Evolutionary conservation across 306 rosid species (phyloP).

Genomic region (Ceratonia siliqua): DNA sequence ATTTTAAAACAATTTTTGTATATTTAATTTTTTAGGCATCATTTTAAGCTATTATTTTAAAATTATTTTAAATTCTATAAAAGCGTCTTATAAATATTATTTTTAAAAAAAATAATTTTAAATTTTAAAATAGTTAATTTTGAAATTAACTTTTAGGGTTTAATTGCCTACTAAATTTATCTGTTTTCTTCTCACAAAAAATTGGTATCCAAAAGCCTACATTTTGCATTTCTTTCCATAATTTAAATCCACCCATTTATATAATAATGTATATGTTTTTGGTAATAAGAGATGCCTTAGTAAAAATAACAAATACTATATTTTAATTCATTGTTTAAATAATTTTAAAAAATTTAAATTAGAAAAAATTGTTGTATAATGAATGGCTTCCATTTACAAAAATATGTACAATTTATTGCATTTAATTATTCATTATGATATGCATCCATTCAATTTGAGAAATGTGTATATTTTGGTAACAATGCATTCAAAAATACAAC

Average conservation of each 20-base stretch:
- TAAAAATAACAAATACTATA: neutral
- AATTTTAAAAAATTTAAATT: neutral
- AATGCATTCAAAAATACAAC: neutral
- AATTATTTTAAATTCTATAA: too few species aligned
- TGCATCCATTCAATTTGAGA: neutral
- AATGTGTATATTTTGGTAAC: neutral
- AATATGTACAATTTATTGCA: neutral
- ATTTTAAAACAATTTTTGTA: too few species aligned
- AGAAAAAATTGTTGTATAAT: neutral
- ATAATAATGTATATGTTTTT: neutral
- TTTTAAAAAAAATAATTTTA: too few species aligned
- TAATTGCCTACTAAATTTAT: too few species aligned
- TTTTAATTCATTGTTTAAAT: neutral
- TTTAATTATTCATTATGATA: neutral
- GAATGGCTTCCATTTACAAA: neutral
- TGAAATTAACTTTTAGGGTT: too few species aligned
- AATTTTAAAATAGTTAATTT: too few species aligned
- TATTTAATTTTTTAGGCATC: too few species aligned
- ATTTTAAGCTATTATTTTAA: too few species aligned
- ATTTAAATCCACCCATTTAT: neutral
- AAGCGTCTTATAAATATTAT: too few species aligned
- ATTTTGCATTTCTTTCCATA: neutral
- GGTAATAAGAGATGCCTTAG: neutral
- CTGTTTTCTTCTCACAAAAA: neutral
- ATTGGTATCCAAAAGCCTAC: neutral